Conservation (phyloP, 2,329 filamentous ascomycete genomes). For the Epichloe brachyelytri region DNA sequence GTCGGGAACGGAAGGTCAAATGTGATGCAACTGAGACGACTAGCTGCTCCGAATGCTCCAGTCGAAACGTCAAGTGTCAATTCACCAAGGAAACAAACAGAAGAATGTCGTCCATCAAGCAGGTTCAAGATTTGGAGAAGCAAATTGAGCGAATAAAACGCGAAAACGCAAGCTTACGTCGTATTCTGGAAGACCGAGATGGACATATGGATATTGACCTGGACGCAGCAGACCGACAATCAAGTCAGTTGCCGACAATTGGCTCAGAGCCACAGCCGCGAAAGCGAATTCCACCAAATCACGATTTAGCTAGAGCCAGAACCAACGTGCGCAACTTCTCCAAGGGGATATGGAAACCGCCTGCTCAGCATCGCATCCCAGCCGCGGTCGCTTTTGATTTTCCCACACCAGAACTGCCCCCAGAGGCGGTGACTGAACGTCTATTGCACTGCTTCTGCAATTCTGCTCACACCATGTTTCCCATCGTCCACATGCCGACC, state of each 20-base stretch:
- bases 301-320: constrained; percentile 60
- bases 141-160: constrained; percentile 70
- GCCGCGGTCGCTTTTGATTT: constrained; percentile 36
- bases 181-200: constrained; percentile 42
- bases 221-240: constrained; percentile 34
- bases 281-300: constrained; percentile 45
- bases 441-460: constrained; percentile 64
- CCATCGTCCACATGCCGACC: constrained; percentile 77
- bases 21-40: constrained; percentile 95
- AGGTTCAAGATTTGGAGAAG: constrained; percentile 92
- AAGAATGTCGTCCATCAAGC: constrained; percentile 98
- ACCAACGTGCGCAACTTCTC: constrained; percentile 60
- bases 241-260: constrained; percentile 49
- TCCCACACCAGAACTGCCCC: constrained; percentile 53
- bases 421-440: constrained; percentile 55
- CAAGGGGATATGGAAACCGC: constrained; percentile 68
- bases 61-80: constrained; percentile 91
- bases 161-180: constrained; percentile 63
- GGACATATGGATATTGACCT: constrained; percentile 37
- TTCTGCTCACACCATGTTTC: constrained; percentile 67
- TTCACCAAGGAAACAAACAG: constrained; percentile 99
- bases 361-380: constrained; percentile 49
- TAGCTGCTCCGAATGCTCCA: constrained; percentile 95
- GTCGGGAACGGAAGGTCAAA: constrained; percentile 72
- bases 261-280: constrained; percentile 53